phyloP scores from a whole-genome alignment of 2,329 filamentous ascomycete species.

The Colletotrichum sp. region DNA sequence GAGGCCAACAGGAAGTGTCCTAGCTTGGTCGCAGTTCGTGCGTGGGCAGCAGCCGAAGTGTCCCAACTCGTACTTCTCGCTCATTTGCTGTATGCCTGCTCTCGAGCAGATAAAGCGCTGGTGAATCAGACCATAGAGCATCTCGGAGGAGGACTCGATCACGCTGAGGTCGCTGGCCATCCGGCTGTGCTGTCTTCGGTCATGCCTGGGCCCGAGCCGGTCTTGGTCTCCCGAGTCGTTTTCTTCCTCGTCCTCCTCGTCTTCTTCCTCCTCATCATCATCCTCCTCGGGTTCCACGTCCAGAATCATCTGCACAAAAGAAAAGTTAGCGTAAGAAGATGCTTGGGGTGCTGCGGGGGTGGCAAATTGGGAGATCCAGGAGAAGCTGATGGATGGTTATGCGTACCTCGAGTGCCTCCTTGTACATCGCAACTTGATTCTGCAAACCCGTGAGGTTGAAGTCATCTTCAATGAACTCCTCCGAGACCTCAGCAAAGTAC shows the following conservation, averaged over 20 bases:
- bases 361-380: not conserved
- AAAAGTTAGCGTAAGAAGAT: conserved; percentile 21
- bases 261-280: conserved; percentile 84
- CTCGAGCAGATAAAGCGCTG: conserved; percentile 98
- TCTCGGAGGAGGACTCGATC: conserved; percentile 96
- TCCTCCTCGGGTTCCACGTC: conserved; percentile 97
- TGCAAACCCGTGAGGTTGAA: conserved; percentile 98
- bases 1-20: conserved; percentile 90
- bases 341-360: not conserved
- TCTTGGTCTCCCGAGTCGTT: conserved; percentile 72
- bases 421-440: conserved; percentile 97
- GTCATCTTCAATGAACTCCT: conserved; percentile 99
- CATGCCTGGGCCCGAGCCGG: conserved; percentile 52
- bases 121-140: conserved; percentile 97
- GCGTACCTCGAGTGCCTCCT: conserved; percentile 86
- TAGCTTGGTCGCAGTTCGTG: conserved; percentile 87
- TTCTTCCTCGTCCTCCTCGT: conserved; percentile 75
- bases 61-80: conserved; percentile 96
- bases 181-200: conserved; percentile 79
- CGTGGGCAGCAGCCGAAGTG: conserved; percentile 97
- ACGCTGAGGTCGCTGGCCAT: conserved; percentile 93
- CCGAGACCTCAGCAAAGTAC: conserved; percentile 98
- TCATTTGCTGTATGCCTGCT: conserved; percentile 98
- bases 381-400: not conserved
- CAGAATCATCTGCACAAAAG: conserved; percentile 77